Evolutionary conservation across 495 filamentous ascomycete species (phyloP).

Genomic region (Haplographium delicatum): DNA sequence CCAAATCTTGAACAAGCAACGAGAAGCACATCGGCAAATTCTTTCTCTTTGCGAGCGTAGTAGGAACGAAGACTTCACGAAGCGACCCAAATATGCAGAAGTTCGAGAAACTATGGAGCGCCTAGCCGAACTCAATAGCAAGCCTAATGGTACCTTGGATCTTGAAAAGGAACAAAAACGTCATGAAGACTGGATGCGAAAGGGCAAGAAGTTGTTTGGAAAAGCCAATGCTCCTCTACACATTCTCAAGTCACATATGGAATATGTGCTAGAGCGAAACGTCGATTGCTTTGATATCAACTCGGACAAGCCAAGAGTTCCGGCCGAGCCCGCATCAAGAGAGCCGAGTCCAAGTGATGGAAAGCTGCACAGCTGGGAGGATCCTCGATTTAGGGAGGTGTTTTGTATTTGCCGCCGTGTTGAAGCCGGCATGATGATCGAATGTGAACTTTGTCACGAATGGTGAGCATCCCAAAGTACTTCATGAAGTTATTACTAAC

Average conservation of each 20-base stretch:
- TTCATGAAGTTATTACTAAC: conserved; percentile 15
- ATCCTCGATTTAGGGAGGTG: conserved; percentile 62
- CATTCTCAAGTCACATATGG: conserved; percentile 91
- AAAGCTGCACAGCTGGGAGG: conserved; percentile 40
- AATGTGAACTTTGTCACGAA: conserved; percentile 96
- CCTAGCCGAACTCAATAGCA: conserved; percentile 81
- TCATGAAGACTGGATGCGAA: conserved; percentile 99
- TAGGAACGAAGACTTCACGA: conserved; percentile 63
- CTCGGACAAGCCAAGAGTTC: conserved; percentile 77
- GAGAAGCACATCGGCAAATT: conserved; percentile 87
- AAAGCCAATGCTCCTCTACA: conserved; percentile 97
- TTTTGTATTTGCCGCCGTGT: conserved; percentile 94
- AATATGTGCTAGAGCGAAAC: conserved; percentile 84
- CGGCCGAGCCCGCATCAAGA: conserved; percentile 86
- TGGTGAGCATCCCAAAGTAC: conserved; percentile 55
- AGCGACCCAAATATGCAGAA: conserved; percentile 86
- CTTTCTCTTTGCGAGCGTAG: conserved; percentile 71
- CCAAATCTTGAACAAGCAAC: conserved; percentile 90
- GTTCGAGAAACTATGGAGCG: conserved; percentile 85
- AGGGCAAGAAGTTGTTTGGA: conserved; percentile 96
- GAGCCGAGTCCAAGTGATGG: conserved; percentile 71
- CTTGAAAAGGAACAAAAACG: conserved; percentile 92
- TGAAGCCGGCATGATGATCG: conserved; percentile 99
- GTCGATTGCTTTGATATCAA: conserved; percentile 83
- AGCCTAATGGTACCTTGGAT: conserved; percentile 84